phyloP scores from a whole-genome alignment of 2,329 filamentous ascomycete species.

The Aspergillus tamarii region DNA sequence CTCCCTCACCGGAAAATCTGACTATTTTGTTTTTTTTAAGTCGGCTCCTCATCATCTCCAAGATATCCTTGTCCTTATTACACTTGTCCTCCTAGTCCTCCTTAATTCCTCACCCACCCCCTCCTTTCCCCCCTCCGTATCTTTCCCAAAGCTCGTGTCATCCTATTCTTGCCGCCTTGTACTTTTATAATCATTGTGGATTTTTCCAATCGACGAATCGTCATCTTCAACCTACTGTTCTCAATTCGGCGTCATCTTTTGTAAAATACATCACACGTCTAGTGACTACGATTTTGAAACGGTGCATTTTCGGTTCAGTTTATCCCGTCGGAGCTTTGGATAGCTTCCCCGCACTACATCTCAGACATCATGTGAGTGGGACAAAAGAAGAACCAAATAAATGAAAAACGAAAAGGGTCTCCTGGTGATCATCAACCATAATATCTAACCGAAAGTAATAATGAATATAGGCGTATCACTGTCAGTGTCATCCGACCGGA shows the following conservation, averaged over 20 bases:
- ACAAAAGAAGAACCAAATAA: not conserved
- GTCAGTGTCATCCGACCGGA: constrained; percentile 80
- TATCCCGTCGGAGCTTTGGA: constrained; percentile 6
- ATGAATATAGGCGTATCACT: constrained; percentile 73
- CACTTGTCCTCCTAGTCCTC: not conserved
- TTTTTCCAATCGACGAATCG: not conserved
- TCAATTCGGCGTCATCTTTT: not conserved
- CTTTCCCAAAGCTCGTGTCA: not conserved
- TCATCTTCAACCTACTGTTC: not conserved
- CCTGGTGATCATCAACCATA: constrained; percentile 3
- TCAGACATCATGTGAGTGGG: constrained; percentile 26
- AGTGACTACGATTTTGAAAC: not conserved
- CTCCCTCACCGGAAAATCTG: not conserved
- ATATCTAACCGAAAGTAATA: not conserved
- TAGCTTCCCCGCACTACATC: constrained; percentile 24
- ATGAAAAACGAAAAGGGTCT: not conserved
- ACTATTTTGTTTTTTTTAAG: not conserved
- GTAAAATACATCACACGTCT: not conserved
- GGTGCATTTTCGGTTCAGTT: not conserved
- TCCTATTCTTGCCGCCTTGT: not conserved
- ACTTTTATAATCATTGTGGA: constrained; percentile 1
- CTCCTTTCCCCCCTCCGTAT: not conserved
- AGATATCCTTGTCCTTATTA: not conserved
- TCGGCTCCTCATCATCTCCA: not conserved
- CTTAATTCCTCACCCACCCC: not conserved